Evolutionary conservation across 495 filamentous ascomycete species (phyloP).

Genomic region (Trichoderma virens): DNA sequence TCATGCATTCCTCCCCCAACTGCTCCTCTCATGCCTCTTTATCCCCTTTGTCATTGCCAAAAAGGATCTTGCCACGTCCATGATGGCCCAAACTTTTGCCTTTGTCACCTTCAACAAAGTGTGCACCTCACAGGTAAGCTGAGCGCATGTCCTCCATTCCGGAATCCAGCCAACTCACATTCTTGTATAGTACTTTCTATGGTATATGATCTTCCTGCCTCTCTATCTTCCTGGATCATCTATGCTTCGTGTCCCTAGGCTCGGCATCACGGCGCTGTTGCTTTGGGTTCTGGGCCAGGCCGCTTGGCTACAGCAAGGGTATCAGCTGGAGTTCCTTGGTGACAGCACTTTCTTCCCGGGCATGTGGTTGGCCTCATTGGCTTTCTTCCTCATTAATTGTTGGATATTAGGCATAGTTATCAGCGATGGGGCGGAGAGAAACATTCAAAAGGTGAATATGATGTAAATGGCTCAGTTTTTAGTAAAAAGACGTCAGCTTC

Average conservation of each 20-base stretch:
- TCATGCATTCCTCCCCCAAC: slow-evolving; percentile 75
- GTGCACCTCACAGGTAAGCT: slow-evolving; percentile 83
- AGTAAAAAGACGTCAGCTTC: too few relatives aligned
- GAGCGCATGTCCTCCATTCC: not conserved
- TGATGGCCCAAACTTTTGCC: slow-evolving; percentile 97
- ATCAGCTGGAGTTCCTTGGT: slow-evolving; percentile 80
- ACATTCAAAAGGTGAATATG: not conserved
- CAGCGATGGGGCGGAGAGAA: slow-evolving; percentile 44
- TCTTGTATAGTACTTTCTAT: slow-evolving; percentile 76
- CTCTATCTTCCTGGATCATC: slow-evolving; percentile 80
- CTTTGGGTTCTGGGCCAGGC: slow-evolving; percentile 72
- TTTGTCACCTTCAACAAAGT: slow-evolving; percentile 99
- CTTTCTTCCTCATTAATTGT: slow-evolving; percentile 78
- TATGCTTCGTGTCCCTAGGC: slow-evolving; percentile 46
- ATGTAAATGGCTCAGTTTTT: not conserved
- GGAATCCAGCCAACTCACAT: not conserved
- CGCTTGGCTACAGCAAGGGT: slow-evolving; percentile 84
- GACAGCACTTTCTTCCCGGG: slow-evolving; percentile 79
- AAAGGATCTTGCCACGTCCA: slow-evolving; percentile 70
- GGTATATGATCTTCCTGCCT: slow-evolving; percentile 90
- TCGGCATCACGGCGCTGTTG: slow-evolving; percentile 54
- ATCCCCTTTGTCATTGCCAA: slow-evolving; percentile 79
- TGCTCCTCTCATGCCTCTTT: slow-evolving; percentile 64
- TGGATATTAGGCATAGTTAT: slow-evolving; percentile 82
- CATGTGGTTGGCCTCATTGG: slow-evolving; percentile 63